Conservation (phyloP, 306 rosid genomes). For the Cicer arietinum region DNA sequence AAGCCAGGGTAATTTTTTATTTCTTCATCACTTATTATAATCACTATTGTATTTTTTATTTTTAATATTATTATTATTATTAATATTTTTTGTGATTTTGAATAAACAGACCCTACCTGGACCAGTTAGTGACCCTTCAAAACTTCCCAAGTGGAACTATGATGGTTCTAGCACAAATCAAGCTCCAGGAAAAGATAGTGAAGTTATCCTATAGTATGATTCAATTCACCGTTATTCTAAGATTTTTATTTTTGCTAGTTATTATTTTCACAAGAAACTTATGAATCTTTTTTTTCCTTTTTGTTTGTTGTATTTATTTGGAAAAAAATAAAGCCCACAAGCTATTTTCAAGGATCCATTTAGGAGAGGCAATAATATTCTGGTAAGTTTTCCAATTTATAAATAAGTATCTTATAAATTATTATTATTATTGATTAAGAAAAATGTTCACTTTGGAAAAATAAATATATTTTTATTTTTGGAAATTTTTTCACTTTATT, state of each 20-base stretch:
- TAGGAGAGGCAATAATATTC: constrained; percentile 66
- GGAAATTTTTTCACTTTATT: neutral
- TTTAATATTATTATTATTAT: neutral
- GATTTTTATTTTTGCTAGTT: neutral
- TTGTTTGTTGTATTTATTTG: constrained; percentile 16
- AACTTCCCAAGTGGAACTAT: constrained; percentile 54
- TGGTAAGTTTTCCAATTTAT: constrained; percentile 48
- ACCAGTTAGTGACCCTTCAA: constrained; percentile 64
- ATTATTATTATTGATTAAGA: neutral
- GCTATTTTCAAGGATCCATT: constrained; percentile 75
- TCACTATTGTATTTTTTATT: neutral
- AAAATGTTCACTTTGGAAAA: too few species aligned
- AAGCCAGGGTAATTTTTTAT: constrained; percentile 58
- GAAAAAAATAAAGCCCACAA: constrained; percentile 55
- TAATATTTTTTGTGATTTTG: neutral
- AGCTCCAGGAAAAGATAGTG: constrained; percentile 77
- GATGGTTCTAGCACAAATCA: constrained; percentile 74
- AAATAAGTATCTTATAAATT: neutral
- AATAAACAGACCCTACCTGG: constrained; percentile 61
- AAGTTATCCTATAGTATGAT: constrained; percentile 69
- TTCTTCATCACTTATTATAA: neutral
- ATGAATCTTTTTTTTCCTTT: neutral
- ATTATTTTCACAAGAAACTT: constrained; percentile 11
- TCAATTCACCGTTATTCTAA: neutral
- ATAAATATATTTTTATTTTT: neutral